phyloP scores from a whole-genome alignment of 768 basidiomycete species.

The Auriscalpium orientale region DNA sequence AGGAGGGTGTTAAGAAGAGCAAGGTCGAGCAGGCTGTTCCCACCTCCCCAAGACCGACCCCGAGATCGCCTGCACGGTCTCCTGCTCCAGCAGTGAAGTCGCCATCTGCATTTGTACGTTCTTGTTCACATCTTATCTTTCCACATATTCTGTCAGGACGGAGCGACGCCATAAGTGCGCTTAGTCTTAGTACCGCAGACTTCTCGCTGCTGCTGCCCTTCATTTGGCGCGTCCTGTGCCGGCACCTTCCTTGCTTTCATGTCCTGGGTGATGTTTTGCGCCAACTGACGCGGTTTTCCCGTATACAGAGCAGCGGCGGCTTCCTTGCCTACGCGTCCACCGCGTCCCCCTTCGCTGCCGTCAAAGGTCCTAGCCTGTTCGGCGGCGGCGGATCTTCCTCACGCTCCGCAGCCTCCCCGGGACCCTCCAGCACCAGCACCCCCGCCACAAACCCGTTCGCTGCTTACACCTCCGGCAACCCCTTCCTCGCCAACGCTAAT shows the following conservation, averaged over 20 bases:
- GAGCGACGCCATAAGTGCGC: slow-evolving; percentile 2
- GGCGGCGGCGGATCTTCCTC: slow-evolving; percentile 26
- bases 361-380: slow-evolving; percentile 60
- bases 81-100: slow-evolving; percentile 8
- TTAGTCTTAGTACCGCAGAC: no score
- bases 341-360: slow-evolving; percentile 64
- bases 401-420: slow-evolving; percentile 22
- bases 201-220: no score
- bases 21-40: neutral
- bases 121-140: neutral
- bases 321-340: slow-evolving; percentile 77
- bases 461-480: neutral
- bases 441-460: slow-evolving; percentile 7
- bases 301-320: slow-evolving; percentile 30
- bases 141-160: slow-evolving; percentile 4
- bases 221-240: no score
- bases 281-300: no score
- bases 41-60: neutral
- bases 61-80: neutral
- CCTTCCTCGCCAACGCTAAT: neutral
- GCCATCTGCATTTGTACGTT: slow-evolving; percentile 9
- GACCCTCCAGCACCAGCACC: slow-evolving; percentile 16
- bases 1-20: slow-evolving; percentile 16
- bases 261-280: neutral
- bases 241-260: neutral